These are phyloP conservation scores for Umbelopsis ramanniana DNA, from an alignment of 192 early-diverging fungal species.

Conservation along the genomic window DNA sequence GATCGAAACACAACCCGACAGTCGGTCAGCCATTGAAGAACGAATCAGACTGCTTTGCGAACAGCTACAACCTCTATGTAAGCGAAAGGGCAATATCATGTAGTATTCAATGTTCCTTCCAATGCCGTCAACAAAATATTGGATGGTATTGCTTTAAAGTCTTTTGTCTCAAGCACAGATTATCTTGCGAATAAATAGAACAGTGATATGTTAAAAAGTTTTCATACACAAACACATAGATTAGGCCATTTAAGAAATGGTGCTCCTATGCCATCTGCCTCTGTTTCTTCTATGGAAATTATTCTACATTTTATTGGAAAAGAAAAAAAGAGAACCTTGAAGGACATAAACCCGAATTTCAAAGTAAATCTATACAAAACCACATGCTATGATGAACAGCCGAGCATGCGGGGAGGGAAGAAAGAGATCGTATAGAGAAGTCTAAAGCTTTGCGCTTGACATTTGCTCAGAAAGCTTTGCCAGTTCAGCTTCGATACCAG, in stretches of 20 bases:
- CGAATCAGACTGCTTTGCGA: background rate
- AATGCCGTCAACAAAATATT: too few species aligned
- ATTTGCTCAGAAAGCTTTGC: constrained; percentile 11
- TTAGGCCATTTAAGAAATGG: too few species aligned
- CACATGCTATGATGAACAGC: background rate
- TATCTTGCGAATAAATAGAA: too few species aligned
- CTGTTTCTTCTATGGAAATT: background rate
- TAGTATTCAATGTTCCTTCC: background rate
- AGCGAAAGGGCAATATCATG: background rate
- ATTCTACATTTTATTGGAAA: constrained; percentile 20
- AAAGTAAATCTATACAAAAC: constrained; percentile 14
- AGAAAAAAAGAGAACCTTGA: background rate
- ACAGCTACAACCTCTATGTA: background rate
- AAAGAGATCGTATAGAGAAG: background rate
- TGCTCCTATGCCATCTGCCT: too few species aligned
- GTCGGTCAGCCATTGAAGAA: background rate
- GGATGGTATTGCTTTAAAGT: too few species aligned
- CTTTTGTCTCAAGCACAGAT: too few species aligned
- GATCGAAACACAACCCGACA: background rate
- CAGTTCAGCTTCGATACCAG: constrained; percentile 1
- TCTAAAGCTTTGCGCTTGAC: constrained; percentile 16
- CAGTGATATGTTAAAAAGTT: too few species aligned
- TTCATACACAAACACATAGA: too few species aligned
- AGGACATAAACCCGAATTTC: background rate
- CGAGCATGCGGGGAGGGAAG: background rate